phyloP scores from a whole-genome alignment of 768 basidiomycete genomes.

The Suillus hirtellus region DNA sequence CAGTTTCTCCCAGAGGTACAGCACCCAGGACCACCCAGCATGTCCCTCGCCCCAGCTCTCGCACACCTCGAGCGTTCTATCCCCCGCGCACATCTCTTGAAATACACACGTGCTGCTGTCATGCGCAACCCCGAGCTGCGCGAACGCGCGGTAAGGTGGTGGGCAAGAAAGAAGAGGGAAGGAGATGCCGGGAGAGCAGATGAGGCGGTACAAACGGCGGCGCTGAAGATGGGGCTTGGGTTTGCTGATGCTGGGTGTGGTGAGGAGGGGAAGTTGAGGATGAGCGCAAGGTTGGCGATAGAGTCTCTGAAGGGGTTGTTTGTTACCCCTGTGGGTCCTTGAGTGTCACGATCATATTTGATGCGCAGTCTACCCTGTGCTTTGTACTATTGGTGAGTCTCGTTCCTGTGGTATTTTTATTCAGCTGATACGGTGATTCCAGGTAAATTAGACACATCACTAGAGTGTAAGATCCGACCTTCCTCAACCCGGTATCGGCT shows the following conservation, averaged over 20 bases:
- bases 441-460: neutral
- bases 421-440: neutral
- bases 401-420: neutral
- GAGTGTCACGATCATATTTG: neutral
- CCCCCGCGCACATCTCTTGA: conserved; percentile 52
- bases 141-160: conserved; percentile 51
- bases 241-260: conserved; percentile 26
- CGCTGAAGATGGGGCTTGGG: conserved; percentile 46
- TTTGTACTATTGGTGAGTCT: neutral
- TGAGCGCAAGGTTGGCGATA: conserved; percentile 27
- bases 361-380: neutral
- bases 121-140: conserved; percentile 54
- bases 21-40: conserved; percentile 32
- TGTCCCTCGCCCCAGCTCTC: conserved; percentile 22
- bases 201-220: conserved; percentile 43
- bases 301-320: conserved; percentile 29
- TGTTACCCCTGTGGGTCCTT: conserved; percentile 1
- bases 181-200: conserved; percentile 52
- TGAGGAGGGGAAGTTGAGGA: conserved; percentile 27
- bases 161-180: conserved; percentile 54
- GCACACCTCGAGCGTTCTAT: conserved; percentile 39
- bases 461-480: neutral
- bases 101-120: conserved; percentile 56
- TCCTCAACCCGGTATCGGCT: too few relatives aligned
- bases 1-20: conserved; percentile 33